Evolutionary conservation across 2,329 filamentous ascomycete genomes (phyloP).

Genomic region (Talaromyces pinophilus): DNA sequence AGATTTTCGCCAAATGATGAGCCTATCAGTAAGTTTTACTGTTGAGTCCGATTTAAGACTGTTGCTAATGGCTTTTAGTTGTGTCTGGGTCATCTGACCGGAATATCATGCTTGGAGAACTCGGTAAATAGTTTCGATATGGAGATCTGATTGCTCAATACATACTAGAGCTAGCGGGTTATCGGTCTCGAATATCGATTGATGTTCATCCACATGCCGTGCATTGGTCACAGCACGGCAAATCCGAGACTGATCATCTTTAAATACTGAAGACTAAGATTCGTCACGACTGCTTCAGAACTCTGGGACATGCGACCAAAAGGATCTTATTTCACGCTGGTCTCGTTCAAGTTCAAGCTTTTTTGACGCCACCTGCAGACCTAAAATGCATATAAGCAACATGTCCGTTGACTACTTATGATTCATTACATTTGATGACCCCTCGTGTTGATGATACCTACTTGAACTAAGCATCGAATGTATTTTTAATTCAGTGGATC

Average conservation of each 20-base stretch:
- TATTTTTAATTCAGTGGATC: neutral
- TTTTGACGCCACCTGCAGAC: neutral
- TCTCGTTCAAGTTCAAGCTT: neutral
- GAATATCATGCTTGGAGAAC: conserved; percentile 78
- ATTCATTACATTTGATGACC: neutral
- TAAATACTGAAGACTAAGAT: neutral
- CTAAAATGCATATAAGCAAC: neutral
- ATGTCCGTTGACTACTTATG: neutral
- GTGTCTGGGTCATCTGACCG: conserved; percentile 88
- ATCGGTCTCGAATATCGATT: neutral
- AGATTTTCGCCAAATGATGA: conserved; percentile 84
- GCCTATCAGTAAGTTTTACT: conserved; percentile 74
- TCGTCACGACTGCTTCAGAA: neutral
- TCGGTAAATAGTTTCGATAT: conserved; percentile 59
- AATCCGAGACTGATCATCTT: neutral
- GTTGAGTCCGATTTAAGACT: neutral
- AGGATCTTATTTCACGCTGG: neutral
- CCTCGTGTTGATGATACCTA: neutral
- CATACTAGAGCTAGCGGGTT: neutral
- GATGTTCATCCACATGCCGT: neutral
- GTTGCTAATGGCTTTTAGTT: conserved; percentile 54
- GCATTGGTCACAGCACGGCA: neutral
- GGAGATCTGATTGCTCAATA: conserved; percentile 1
- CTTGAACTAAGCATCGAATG: neutral
- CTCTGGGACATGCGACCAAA: neutral